Base-by-base conservation (phyloP, 1,284 basidiomycete species). In the Puccinia coronata region DNA sequence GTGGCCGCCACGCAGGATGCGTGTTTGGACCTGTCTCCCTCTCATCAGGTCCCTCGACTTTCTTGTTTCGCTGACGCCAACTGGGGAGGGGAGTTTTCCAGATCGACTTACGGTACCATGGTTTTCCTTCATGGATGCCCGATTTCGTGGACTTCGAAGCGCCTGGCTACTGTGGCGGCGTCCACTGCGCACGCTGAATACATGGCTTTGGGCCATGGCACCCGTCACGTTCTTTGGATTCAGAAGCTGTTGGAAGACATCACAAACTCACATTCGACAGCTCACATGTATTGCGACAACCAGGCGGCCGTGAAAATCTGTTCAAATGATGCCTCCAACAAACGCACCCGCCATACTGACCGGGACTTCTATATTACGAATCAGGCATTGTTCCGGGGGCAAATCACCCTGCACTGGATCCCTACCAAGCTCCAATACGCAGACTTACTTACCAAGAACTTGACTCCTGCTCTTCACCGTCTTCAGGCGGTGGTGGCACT, bases 301-400 rank as follows among this genome's bases (percentile, higher is more conserved):
- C 34, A 71, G 28, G 41, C 34, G 4, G 36, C 69, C 12, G 41
- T 71, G 5, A 49, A 49, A 47, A 49, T 71, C 20, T 18, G 31
- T 14, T 39, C 8, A 5, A 25, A 71, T 25, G 41, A 41, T 47
- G 25, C 14, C 31, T 43, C 43, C 43, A 43, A 43, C 43, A 43
- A 43, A 43, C 43, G 43, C 6, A 43, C 43, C 43, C 43, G 43
- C 5, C 69, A 71, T 31, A 43, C 25, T 43, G 41, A 5, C 31
- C 69, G 69, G 16, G 69, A 71, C 6, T 71, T 71, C 69, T n/a
- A 71, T 25, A 25, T 28, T n/a, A n/a, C n/a, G n/a, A n/a, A n/a
- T n/a, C n/a, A n/a, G n/a, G n/a, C n/a, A n/a, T n/a, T n/a, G n/a
- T 16, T 47, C 12, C 31, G 41, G 8, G 39, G 39, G 12, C n/a